These are phyloP conservation scores for Phytomonas serpens DNA, from an alignment of 208 protist species.

Conservation along the genomic window DNA sequence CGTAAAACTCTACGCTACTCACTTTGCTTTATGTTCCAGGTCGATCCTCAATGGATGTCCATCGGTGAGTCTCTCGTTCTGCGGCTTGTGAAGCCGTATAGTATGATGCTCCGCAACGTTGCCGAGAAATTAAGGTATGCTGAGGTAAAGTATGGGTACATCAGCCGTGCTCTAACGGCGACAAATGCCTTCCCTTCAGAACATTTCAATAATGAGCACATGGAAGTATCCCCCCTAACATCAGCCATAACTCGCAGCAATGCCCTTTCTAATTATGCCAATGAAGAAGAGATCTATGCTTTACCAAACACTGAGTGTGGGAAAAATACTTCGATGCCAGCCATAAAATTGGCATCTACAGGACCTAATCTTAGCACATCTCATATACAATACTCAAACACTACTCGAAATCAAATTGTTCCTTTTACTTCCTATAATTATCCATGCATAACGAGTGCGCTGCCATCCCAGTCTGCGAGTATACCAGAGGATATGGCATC, in stretches of 20 bases:
- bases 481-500: not conserved
- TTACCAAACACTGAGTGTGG: not conserved
- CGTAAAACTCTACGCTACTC: constrained; percentile 80
- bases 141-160: constrained; percentile 67
- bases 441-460: not conserved
- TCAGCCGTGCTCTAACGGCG: constrained; percentile 37
- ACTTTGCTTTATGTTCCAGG: constrained; percentile 65
- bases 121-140: constrained; percentile 66
- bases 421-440: not conserved
- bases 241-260: not conserved
- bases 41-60: constrained; percentile 44
- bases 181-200: not conserved
- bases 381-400: not conserved
- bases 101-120: constrained; percentile 62
- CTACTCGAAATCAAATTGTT: not conserved
- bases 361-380: not conserved
- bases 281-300: not conserved
- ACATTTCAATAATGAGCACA: not conserved
- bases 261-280: not conserved
- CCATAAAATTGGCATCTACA: not conserved
- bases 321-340: not conserved
- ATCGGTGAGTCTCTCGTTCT: constrained; percentile 36
- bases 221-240: not conserved
- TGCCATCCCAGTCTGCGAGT: not conserved
- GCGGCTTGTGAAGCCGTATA: constrained; percentile 57